These are phyloP conservation scores for Termitomyces sp. DNA, from an alignment of 768 basidiomycete genomes.

Conservation along the genomic window DNA sequence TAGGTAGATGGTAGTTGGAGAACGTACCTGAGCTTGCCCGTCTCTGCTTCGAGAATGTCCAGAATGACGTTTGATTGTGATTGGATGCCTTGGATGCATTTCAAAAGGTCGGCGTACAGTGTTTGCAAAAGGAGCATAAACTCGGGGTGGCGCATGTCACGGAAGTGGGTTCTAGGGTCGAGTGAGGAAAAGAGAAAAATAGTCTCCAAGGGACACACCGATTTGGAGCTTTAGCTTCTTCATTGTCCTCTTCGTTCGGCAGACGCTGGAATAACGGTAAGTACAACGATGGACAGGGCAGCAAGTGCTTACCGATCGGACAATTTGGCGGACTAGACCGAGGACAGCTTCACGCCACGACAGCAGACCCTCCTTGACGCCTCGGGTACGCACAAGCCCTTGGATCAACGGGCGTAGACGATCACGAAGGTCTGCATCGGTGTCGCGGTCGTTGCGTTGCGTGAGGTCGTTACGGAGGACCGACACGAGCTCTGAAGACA, in stretches of 20 bases:
- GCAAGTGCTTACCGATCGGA: constrained; percentile 52
- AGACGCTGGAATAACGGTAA: constrained; percentile 23
- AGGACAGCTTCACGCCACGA: constrained; percentile 73
- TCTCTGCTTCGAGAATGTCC: constrained; percentile 44
- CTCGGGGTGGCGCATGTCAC: constrained; percentile 62
- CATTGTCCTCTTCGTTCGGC: constrained; percentile 22
- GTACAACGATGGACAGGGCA: constrained; percentile 9
- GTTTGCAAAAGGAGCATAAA: constrained; percentile 61
- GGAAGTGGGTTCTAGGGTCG: constrained; percentile 53
- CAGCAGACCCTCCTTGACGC: constrained; percentile 61
- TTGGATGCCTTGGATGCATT: constrained; percentile 66
- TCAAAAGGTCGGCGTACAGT: constrained; percentile 62
- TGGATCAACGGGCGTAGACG: constrained; percentile 68
- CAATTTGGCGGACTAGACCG: constrained; percentile 51
- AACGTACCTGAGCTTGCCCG: constrained; percentile 20
- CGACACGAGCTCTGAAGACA: constrained; percentile 76
- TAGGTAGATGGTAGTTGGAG: not conserved
- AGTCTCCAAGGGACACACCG: not conserved
- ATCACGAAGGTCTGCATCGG: constrained; percentile 52
- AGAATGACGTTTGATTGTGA: constrained; percentile 54
- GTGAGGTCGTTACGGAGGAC: constrained; percentile 66
- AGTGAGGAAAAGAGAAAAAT: constrained; percentile 20
- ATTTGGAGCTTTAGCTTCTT: not conserved
- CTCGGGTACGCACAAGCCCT: constrained; percentile 73
- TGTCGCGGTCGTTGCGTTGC: constrained; percentile 37